phyloP scores from a whole-genome alignment of 1,284 basidiomycete genomes.

The Ganoderma meredithae region DNA sequence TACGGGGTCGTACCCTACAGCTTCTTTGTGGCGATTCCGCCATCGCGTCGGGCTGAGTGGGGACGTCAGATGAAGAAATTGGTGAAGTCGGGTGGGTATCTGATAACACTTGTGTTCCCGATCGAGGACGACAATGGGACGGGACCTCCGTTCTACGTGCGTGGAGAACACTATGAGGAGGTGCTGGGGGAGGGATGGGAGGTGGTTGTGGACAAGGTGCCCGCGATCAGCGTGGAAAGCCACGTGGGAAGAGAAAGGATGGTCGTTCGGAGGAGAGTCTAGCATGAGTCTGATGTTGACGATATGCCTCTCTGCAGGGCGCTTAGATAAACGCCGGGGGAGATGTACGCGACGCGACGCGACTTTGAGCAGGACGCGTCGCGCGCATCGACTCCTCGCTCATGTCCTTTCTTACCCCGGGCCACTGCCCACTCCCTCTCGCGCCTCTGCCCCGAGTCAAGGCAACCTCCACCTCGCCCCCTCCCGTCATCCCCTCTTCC shows the following conservation, averaged over 20 bases:
- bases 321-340: neutral
- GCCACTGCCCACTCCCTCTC: no score
- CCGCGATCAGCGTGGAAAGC: conserved; percentile 45
- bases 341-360: neutral
- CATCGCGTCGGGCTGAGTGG: conserved; percentile 64
- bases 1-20: conserved; percentile 42
- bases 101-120: conserved; percentile 66
- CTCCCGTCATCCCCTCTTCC: neutral
- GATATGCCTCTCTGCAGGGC: no score
- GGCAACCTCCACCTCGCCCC: neutral
- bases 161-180: conserved; percentile 63
- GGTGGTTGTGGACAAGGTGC: conserved; percentile 60
- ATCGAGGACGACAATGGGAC: conserved; percentile 56
- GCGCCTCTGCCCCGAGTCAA: no score
- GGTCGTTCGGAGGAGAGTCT: conserved; percentile 61
- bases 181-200: conserved; percentile 59
- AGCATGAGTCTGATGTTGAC: no score
- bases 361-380: neutral
- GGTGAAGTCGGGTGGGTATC: conserved; percentile 62
- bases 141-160: conserved; percentile 72
- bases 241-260: conserved; percentile 57
- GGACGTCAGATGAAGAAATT: conserved; percentile 61
- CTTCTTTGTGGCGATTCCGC: conserved; percentile 77
- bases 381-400: neutral
- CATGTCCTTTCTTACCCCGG: neutral